A percentile compares a stretch with the other conserved stretches of the same genome.
phyloP scores from a whole-genome alignment of 2,329 filamentous ascomycete species.

The Davidsoniella virescens region DNA sequence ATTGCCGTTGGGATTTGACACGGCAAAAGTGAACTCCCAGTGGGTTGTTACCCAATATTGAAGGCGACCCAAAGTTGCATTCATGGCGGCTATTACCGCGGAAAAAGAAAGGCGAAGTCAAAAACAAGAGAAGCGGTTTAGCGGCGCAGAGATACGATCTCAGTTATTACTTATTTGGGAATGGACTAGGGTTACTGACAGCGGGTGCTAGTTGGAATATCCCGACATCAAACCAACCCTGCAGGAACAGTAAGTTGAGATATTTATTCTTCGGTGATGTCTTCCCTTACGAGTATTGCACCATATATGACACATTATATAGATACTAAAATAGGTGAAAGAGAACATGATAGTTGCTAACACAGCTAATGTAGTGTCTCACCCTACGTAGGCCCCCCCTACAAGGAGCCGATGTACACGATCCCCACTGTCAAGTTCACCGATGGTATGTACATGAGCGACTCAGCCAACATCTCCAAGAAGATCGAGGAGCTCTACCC shows the following conservation, averaged over 20 bases:
- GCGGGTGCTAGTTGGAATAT: constrained; percentile 36
- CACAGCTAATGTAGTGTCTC: constrained; percentile 21
- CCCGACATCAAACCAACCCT: constrained; percentile 44
- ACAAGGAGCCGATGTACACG: constrained; percentile 28
- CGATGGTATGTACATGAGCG: constrained; percentile 44
- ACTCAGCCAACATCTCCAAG: constrained; percentile 43
- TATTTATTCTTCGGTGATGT: not conserved
- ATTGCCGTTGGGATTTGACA: too few species aligned
- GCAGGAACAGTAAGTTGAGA: constrained; percentile 31
- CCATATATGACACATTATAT: too few species aligned
- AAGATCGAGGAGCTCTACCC: constrained; percentile 44
- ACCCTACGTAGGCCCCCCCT: constrained; percentile 19
- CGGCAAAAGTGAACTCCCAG: too few species aligned
- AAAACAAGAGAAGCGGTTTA: not conserved
- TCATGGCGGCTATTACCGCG: not conserved
- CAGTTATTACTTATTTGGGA: not conserved
- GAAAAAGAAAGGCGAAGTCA: too few species aligned
- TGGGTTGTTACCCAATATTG: too few species aligned
- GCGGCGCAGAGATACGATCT: not conserved
- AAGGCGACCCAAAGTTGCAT: too few species aligned
- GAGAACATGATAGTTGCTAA: not conserved
- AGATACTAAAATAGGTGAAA: too few species aligned
- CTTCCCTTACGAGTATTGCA: too few species aligned
- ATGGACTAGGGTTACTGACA: not conserved
- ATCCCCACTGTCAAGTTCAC: constrained; percentile 39